Evolutionary conservation across 805 yeast genomes (phyloP).

Genomic region (Candida manassasensis): DNA sequence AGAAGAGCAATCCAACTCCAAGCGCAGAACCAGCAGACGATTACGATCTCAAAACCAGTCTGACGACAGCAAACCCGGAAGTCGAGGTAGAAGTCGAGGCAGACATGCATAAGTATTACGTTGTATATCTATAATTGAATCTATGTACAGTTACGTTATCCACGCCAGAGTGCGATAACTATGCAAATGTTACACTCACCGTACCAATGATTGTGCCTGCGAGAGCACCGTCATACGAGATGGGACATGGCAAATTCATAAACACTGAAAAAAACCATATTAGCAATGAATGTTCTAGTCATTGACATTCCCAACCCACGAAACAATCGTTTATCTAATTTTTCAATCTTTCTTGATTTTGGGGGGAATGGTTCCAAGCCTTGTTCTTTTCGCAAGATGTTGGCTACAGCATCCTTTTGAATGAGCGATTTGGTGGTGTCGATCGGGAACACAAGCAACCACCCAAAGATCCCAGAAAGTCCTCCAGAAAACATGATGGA

Average conservation of each 20-base stretch:
- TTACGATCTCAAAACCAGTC: slow-evolving; percentile 5
- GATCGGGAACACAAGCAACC: slow-evolving; percentile 73
- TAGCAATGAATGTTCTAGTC: slow-evolving; percentile 65
- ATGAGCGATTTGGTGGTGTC: slow-evolving; percentile 75
- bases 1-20: slow-evolving; percentile 8
- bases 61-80: slow-evolving; percentile 8
- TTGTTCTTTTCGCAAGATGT: slow-evolving; percentile 50
- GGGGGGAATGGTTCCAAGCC: slow-evolving; percentile 41
- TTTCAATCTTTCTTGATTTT: slow-evolving; percentile 24
- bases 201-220: no score
- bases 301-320: slow-evolving; percentile 76
- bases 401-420: slow-evolving; percentile 69
- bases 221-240: slow-evolving; percentile 36
- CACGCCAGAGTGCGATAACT: no score
- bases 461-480: slow-evolving; percentile 65
- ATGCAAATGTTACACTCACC: no score
- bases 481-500: slow-evolving; percentile 63
- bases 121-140: not conserved
- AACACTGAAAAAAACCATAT: slow-evolving; percentile 68
- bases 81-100: slow-evolving; percentile 6
- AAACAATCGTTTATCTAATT: slow-evolving; percentile 48
- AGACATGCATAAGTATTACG: not conserved
- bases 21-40: slow-evolving; percentile 9
- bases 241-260: slow-evolving; percentile 66
- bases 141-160: slow-evolving; percentile 3